Evolutionary conservation across 202 grass and related monocot species (phyloP).

Genomic region (Sporobolus alterniflorus): DNA sequence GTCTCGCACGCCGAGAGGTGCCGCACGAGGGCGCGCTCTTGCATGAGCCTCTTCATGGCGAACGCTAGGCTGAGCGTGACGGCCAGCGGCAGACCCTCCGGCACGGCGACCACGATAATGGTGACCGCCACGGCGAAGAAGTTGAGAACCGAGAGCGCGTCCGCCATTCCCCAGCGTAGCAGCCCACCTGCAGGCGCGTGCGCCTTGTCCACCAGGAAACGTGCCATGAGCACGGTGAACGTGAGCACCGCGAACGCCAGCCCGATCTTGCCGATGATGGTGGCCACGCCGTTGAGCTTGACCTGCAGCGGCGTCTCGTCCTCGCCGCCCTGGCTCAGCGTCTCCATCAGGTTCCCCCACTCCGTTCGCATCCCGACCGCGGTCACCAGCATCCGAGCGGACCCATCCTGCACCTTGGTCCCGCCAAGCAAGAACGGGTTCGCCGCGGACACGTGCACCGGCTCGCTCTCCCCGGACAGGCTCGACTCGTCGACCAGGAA

Average conservation of each 20-base stretch:
- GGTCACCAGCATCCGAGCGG: constrained; percentile 83
- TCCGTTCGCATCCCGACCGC: constrained; percentile 93
- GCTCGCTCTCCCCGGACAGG: constrained; percentile 87
- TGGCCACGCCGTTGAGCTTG: constrained; percentile 95
- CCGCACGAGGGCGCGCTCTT: constrained; percentile 88
- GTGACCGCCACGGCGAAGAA: constrained; percentile 89
- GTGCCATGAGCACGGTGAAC: constrained; percentile 72
- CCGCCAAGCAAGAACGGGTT: constrained; percentile 89
- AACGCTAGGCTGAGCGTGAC: constrained; percentile 95
- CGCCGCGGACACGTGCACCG: constrained; percentile 54
- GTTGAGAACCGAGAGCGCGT: constrained; percentile 80
- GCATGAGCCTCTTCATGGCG: constrained; percentile 97
- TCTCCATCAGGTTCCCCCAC: constrained; percentile 96
- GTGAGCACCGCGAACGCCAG: constrained; percentile 78
- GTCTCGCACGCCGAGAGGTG: constrained; percentile 97
- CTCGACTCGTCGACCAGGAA: constrained; percentile 88
- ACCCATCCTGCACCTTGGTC: constrained; percentile 96
- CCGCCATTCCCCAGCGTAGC: constrained; percentile 49
- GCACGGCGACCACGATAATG: constrained; percentile 92
- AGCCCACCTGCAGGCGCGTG: constrained; percentile 31
- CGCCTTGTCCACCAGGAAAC: constrained; percentile 60
- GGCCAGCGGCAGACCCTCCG: constrained; percentile 89
- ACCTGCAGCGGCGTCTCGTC: constrained; percentile 98
- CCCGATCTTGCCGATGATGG: constrained; percentile 97
- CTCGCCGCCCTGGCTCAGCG: constrained; percentile 80